Base-by-base conservation (phyloP, 108 stramenopile genomes). In the Thalassiosira profunda region DNA sequence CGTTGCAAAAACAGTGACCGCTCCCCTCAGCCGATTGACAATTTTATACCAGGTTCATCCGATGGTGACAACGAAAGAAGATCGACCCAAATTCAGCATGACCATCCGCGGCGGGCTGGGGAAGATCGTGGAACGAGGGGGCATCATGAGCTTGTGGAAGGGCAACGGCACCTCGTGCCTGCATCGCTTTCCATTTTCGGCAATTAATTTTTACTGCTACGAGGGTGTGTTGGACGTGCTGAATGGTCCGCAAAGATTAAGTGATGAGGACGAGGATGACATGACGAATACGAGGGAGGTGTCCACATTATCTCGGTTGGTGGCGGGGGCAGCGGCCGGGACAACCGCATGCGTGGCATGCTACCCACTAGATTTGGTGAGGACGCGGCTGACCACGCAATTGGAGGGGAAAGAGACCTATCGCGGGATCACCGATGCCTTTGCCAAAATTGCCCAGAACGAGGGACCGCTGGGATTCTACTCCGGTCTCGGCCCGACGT, bases 41-140 rank as follows among this genome's bases (percentile, higher is more conserved):
- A 95, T 98, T 61, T 69, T 96, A 5, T 96, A 87, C 73, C 95
- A 96, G 72, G 97, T 98, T 0, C 91, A 95, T 71, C 89, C 94
- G 24, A 81, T 96, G 85, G 90, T 97, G 8, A 95, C 94, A 15
- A 93, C 92, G 14, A 87, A 84, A 63, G 79, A 76, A n/a, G 56
- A 91, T 45, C 82, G 90, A 9, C 92, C 94, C 5, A 86, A 84
- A 38, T 97, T 86, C 76, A 84, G 92, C 69, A 84, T 88, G 76
- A 80, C 76, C 15, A 49, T 92, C 14, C 52, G 62, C 12, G 86
- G 79, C 4, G 96, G 93, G 0, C 63, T 93, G 44, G 23, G 58
- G 7, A 94, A 96, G 53, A 90, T 97, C 34, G 57, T 95, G 5
- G 90, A 94, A 64, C 81, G 93, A 35, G 95, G 95, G 20, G 97